phyloP scores from a whole-genome alignment of 805 yeast species.

The Cyberlindnera maritima region DNA sequence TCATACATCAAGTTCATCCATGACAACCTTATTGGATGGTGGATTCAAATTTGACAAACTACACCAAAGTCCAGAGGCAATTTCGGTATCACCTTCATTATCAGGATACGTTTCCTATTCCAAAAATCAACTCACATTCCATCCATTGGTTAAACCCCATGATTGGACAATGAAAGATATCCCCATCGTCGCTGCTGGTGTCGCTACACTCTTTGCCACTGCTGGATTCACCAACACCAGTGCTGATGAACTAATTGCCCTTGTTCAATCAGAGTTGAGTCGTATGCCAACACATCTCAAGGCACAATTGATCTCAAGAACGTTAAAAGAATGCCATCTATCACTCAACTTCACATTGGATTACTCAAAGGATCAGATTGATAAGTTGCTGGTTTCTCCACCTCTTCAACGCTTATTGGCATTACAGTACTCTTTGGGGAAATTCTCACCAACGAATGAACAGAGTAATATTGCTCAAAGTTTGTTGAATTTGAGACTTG shows the following conservation, averaged over 20 bases:
- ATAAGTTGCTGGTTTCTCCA: constrained; percentile 70
- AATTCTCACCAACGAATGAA: constrained; percentile 24
- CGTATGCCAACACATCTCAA: constrained; percentile 26
- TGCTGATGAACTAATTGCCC: constrained; percentile 66
- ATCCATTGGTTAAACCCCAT: constrained; percentile 3
- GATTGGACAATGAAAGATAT: constrained; percentile 16
- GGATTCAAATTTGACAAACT: constrained; percentile 50
- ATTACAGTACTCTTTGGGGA: constrained; percentile 66
- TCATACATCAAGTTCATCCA: constrained; percentile 29
- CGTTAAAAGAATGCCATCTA: constrained; percentile 67
- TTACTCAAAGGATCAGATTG: constrained; percentile 70
- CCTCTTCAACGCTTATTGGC: constrained; percentile 73
- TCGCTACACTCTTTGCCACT: constrained; percentile 66
- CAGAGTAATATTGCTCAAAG: constrained; percentile 40
- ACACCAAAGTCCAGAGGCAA: constrained; percentile 31
- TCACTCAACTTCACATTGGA: constrained; percentile 72
- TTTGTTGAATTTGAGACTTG: constrained; percentile 63
- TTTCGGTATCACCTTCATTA: constrained; percentile 50
- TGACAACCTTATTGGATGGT: constrained; percentile 47
- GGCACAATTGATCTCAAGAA: constrained; percentile 36
- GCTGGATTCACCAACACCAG: constrained; percentile 66
- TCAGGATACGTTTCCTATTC: constrained; percentile 39
- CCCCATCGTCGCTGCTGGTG: constrained; percentile 46
- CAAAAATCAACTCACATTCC: constrained; percentile 15
- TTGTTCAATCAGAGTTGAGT: constrained; percentile 48